Evolutionary conservation across 352 stramenopile species (phyloP).

Genomic region (Globisporangium uncinulatum): DNA sequence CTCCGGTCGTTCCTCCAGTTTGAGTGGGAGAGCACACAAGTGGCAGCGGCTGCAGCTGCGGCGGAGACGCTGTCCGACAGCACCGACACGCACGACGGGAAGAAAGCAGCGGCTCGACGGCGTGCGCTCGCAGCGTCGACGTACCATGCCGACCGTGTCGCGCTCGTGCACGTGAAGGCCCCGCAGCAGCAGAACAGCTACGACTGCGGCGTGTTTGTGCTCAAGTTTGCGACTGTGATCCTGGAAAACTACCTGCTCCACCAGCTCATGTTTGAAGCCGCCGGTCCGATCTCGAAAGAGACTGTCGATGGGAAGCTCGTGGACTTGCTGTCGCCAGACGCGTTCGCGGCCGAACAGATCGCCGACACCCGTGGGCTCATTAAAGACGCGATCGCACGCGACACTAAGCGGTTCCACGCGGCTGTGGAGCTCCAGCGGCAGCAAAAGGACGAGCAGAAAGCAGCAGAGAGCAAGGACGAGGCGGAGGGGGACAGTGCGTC

Average conservation of each 20-base stretch:
- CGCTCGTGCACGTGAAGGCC: constrained; percentile 27
- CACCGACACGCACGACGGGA: not conserved
- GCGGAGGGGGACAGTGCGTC: not conserved
- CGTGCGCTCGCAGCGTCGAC: not conserved
- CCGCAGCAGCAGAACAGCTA: constrained; percentile 59
- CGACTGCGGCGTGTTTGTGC: constrained; percentile 62
- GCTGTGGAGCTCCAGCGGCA: constrained; percentile 11
- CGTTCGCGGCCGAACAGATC: constrained; percentile 40
- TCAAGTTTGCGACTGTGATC: constrained; percentile 60
- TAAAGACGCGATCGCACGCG: constrained; percentile 24
- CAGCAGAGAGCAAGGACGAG: not conserved
- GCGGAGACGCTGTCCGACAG: not conserved
- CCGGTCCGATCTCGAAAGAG: constrained; percentile 28
- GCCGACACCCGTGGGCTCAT: constrained; percentile 25
- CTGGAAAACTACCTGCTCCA: constrained; percentile 32
- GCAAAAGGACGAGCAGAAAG: constrained; percentile 1
- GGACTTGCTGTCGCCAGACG: constrained; percentile 27
- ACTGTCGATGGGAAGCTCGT: constrained; percentile 37
- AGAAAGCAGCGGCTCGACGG: not conserved
- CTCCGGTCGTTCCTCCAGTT: constrained; percentile 56
- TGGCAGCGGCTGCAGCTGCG: not conserved
- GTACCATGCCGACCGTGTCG: constrained; percentile 34
- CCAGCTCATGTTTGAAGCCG: constrained; percentile 14
- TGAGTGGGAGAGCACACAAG: constrained; percentile 36
- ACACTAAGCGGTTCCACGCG: constrained; percentile 24